A percentile compares a stretch with the other conserved stretches of the same genome.
Conservation (phyloP, 495 filamentous ascomycete species). For the Penicillium robsamsonii region DNA sequence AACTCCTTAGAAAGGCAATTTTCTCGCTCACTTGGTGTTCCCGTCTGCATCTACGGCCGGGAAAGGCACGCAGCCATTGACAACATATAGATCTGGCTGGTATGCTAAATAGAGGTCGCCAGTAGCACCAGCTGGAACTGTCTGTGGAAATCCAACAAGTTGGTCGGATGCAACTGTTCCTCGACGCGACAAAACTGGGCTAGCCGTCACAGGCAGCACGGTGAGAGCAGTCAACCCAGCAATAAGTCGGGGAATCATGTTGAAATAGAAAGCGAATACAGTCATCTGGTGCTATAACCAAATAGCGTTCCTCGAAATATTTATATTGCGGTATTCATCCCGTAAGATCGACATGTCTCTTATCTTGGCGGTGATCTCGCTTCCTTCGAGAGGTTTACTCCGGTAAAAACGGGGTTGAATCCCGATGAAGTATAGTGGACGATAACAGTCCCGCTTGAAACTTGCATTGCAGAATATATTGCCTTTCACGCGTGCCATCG, state of each 20-base stretch:
- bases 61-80: constrained; percentile 55
- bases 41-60: constrained; percentile 51
- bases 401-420: constrained; percentile 14
- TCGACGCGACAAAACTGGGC: constrained; percentile 25
- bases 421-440: constrained; percentile 19
- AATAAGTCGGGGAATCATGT: constrained; percentile 10
- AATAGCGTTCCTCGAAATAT: background rate
- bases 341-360: background rate
- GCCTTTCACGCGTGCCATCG: constrained; percentile 3
- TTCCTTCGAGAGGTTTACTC: background rate
- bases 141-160: constrained; percentile 47
- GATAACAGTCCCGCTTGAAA: constrained; percentile 3
- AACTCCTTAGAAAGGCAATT: background rate
- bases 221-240: constrained; percentile 17
- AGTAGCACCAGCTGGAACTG: constrained; percentile 40
- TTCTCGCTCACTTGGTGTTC: constrained; percentile 43
- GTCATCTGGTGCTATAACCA: background rate
- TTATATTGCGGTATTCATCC: background rate
- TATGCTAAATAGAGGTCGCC: constrained; percentile 49
- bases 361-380: background rate
- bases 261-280: background rate
- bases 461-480: background rate
- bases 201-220: constrained; percentile 16
- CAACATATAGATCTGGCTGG: constrained; percentile 49
- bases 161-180: constrained; percentile 41